These are phyloP conservation scores for Acacia pycnantha DNA, from an alignment of 331 rosid species.

Conservation along the genomic window DNA sequence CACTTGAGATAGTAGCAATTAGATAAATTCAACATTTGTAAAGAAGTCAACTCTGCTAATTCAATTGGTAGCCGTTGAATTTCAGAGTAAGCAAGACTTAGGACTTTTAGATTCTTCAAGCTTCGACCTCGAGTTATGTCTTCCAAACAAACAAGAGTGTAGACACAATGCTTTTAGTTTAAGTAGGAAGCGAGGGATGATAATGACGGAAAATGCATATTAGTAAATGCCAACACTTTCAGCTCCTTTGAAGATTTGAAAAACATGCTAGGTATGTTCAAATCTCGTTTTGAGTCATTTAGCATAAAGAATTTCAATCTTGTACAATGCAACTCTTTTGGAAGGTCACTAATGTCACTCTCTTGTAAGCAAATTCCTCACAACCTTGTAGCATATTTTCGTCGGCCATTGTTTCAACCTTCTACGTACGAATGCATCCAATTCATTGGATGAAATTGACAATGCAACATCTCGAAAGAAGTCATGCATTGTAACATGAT, in stretches of 20 bases:
- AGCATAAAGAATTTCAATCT: not conserved
- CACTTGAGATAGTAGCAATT: not conserved
- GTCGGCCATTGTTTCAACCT: not conserved
- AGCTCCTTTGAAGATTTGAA: too few relatives aligned
- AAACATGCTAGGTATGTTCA: not conserved
- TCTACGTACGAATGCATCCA: not conserved
- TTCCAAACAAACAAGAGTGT: not conserved
- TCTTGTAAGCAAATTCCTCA: not conserved
- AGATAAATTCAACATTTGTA: too few relatives aligned
- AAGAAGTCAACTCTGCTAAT: too few relatives aligned
- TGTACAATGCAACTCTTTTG: not conserved
- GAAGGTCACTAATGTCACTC: not conserved
- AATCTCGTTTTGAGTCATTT: rapidly evolving
- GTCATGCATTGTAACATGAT: conserved; percentile 13
- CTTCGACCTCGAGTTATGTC: not conserved
- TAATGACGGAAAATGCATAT: too few relatives aligned
- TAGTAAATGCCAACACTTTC: too few relatives aligned
- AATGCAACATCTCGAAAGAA: not conserved
- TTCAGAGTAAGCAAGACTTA: too few relatives aligned
- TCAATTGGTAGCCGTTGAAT: too few relatives aligned
- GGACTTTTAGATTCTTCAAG: too few relatives aligned
- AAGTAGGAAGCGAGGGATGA: too few relatives aligned
- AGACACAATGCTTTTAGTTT: too few relatives aligned
- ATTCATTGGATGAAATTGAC: not conserved
- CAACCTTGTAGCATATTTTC: not conserved